A percentile compares a stretch with the other conserved stretches of the same genome.
Conservation (phyloP, 208 protist genomes). For the Trypanosoma vivax region DNA sequence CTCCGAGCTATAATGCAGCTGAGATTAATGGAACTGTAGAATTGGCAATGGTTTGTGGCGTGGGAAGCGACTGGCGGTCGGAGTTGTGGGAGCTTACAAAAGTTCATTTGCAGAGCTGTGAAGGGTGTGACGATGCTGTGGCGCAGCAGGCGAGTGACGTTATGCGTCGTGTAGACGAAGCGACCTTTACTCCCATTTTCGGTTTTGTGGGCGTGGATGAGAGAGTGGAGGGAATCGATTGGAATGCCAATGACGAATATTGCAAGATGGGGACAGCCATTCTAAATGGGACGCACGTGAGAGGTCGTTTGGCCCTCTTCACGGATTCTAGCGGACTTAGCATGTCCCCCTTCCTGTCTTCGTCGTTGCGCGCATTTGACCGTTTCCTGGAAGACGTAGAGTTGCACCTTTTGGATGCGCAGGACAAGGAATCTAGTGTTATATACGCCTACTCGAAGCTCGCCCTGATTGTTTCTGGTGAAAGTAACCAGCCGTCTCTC, state of each 20-base stretch:
- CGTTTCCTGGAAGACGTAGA: constrained; percentile 5
- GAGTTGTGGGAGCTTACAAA: constrained; percentile 1
- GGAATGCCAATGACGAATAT: not conserved
- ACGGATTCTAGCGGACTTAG: constrained; percentile 51
- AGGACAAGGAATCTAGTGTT: not conserved
- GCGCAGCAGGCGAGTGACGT: not conserved
- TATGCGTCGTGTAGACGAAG: not conserved
- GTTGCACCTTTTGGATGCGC: not conserved
- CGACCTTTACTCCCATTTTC: constrained; percentile 19
- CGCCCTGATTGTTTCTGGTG: not conserved
- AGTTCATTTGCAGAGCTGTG: not conserved
- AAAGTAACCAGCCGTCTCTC: constrained; percentile 9
- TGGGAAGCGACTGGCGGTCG: constrained; percentile 4
- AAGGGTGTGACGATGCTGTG: not conserved
- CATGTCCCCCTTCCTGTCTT: not conserved
- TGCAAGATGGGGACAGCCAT: too few species aligned
- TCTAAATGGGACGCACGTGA: not conserved
- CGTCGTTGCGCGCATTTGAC: constrained; percentile 10
- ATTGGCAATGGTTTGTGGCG: constrained; percentile 10
- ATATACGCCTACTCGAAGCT: not conserved
- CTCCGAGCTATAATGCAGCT: too few species aligned
- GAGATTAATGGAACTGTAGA: not conserved
- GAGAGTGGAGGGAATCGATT: not conserved
- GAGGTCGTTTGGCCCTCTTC: constrained; percentile 36
- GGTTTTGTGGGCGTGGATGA: constrained; percentile 16